phyloP scores from a whole-genome alignment of 1,284 basidiomycete species.

The Paramarasmius palmivorus region DNA sequence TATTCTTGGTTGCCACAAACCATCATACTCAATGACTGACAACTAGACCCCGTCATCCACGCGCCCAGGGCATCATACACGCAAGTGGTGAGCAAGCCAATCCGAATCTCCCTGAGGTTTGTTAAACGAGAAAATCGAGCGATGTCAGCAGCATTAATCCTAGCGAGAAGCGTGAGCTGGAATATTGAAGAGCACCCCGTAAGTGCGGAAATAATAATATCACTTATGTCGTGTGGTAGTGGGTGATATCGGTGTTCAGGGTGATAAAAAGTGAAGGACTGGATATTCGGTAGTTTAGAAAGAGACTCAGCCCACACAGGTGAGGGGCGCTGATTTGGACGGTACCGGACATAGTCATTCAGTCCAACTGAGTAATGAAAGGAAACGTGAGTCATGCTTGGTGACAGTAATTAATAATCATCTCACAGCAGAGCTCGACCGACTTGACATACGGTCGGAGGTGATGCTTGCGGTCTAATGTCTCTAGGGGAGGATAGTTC shows the following conservation, averaged over 20 bases:
- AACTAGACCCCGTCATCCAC: constrained; percentile 1
- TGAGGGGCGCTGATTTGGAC: not conserved
- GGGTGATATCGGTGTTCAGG: constrained; percentile 8
- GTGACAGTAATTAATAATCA: not conserved
- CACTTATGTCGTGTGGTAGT: constrained; percentile 7
- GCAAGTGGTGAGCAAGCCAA: constrained; percentile 8
- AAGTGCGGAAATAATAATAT: constrained; percentile 3
- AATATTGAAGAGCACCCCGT: not conserved
- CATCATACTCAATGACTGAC: constrained; percentile 8
- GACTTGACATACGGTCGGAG: constrained; percentile 9
- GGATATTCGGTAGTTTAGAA: constrained; percentile 9
- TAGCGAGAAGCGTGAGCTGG: constrained; percentile 8
- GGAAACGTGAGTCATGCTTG: not conserved
- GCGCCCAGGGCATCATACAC: not conserved
- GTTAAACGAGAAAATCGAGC: constrained; percentile 2
- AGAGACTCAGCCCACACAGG: constrained; percentile 8
- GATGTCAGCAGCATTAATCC: constrained; percentile 6
- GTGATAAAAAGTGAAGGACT: constrained; percentile 5
- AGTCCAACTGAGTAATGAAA: constrained; percentile 4
- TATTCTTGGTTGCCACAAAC: not conserved
- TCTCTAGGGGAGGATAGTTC: constrained; percentile 9
- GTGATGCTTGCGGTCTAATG: constrained; percentile 8
- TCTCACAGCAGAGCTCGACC: constrained; percentile 9
- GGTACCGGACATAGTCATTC: constrained; percentile 9
- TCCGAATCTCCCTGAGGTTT: constrained; percentile 3